Conservation (phyloP, 2,329 filamentous ascomycete genomes). For the Pseudocercospora macadamiae region DNA sequence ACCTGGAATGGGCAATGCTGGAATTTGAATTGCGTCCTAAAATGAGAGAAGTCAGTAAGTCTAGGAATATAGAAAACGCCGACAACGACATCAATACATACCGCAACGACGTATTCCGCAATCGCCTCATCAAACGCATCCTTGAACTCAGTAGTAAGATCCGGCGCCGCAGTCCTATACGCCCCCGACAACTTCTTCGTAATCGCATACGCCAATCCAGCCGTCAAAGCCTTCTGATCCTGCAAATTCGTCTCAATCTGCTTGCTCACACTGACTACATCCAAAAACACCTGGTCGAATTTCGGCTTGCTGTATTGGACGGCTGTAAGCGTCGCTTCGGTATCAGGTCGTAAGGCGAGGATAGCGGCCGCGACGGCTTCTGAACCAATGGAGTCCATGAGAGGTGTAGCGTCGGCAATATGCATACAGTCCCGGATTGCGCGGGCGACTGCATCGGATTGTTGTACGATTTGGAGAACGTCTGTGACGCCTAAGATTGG, state of each 20-base stretch:
- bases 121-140: constrained; percentile 14
- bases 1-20: neutral
- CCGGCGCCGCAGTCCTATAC: constrained; percentile 2
- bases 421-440: neutral
- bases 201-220: constrained; percentile 4
- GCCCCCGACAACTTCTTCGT: constrained; percentile 10
- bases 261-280: constrained; percentile 4
- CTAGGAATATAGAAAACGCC: too few species aligned
- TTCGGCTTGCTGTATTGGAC: neutral
- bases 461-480: constrained; percentile 5
- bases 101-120: constrained; percentile 3
- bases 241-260: constrained; percentile 8
- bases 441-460: constrained; percentile 4
- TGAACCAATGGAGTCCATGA: neutral
- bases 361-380: constrained; percentile 6
- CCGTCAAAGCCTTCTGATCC: constrained; percentile 14
- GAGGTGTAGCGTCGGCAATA: neutral
- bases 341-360: constrained; percentile 2
- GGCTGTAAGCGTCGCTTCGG: neutral
- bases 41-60: neutral
- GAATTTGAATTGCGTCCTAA: neutral
- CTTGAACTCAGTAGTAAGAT: constrained; percentile 2
- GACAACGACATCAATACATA: neutral
- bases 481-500: constrained; percentile 2
- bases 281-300: constrained; percentile 6